Conservation (phyloP, 2,329 filamentous ascomycete genomes). For the Alternaria ventricosa region DNA sequence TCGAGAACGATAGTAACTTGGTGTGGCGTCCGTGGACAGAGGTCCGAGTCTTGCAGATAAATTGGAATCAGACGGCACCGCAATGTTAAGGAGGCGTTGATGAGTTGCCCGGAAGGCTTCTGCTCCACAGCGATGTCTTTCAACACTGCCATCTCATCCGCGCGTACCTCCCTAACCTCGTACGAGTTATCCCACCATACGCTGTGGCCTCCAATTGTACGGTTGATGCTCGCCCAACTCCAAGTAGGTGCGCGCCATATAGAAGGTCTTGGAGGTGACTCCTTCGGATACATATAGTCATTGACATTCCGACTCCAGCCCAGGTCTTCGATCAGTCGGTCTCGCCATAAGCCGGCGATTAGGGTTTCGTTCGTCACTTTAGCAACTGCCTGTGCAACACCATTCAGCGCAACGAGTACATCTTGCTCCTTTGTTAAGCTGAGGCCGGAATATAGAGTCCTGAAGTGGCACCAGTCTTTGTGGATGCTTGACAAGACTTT, state of each 20-base stretch:
- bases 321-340: not conserved
- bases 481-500: not conserved
- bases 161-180: too few species aligned
- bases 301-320: not conserved
- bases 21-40: too few species aligned
- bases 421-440: slow-evolving; percentile 9
- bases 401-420: slow-evolving; percentile 10
- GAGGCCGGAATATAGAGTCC: not conserved
- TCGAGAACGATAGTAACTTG: not conserved
- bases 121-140: not conserved
- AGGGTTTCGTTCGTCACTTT: not conserved
- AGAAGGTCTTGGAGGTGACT: not conserved
- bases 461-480: not conserved
- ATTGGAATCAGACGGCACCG: not conserved
- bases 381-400: slow-evolving; percentile 1
- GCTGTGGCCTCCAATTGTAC: too few species aligned
- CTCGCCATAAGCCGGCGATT: slow-evolving; percentile 12
- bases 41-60: too few species aligned
- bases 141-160: not conserved
- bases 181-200: too few species aligned
- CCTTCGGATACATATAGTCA: too few species aligned
- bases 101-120: not conserved
- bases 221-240: slow-evolving; percentile 9
- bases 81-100: not conserved
- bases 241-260: slow-evolving; percentile 5